Base-by-base conservation (phyloP, 1,284 basidiomycete genomes). In the Agaricales sp. region DNA sequence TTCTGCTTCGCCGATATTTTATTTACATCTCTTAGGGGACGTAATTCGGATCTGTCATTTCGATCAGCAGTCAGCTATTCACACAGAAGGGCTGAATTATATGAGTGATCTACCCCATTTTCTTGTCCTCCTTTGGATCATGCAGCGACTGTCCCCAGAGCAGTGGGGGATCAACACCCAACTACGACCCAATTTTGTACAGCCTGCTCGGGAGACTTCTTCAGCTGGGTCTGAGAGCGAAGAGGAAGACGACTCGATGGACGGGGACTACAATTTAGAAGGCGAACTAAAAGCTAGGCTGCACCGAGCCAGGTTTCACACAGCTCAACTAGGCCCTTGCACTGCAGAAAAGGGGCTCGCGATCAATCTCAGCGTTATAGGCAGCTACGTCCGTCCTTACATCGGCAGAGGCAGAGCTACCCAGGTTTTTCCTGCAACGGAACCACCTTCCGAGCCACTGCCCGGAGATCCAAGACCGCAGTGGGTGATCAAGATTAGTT, bases 81-180 rank as follows among this genome's bases (percentile, higher is more conserved):
- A 59, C 43, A 56, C 59, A 2, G 39, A 44, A 16, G 60, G 58
- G 6, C 48, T 64, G 22, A 55, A 58, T 50, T 54, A 63, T 46
- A 47, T 65, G 22, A 39, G 54, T 19, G 58, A 66, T 26, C 57
- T 67, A 19, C 64, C 63, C 2, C 56, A 55, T 19, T 62, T 66
- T 46, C 52, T 65, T 0, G 54, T 62, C 1, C 53, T 68, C 2
- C 58, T 68, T 4, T 46, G 63, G 13, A 51, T 50, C 2, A 57
- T 66, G 35, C 61, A 67, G 50, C 58, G 60, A 1, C 64, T 67
- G 51, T 24, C 52, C 1, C 46, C 53, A 3, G 35, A 35, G 11
- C 53, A 65, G 39, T 65, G 62, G 62, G 63, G 65, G 12, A 41
- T 64, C 21, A 53, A 30, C 14, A 30, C 26, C 26, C 6, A 30